Base-by-base conservation (phyloP, 768 basidiomycete genomes). In the Pisolithus sp. region DNA sequence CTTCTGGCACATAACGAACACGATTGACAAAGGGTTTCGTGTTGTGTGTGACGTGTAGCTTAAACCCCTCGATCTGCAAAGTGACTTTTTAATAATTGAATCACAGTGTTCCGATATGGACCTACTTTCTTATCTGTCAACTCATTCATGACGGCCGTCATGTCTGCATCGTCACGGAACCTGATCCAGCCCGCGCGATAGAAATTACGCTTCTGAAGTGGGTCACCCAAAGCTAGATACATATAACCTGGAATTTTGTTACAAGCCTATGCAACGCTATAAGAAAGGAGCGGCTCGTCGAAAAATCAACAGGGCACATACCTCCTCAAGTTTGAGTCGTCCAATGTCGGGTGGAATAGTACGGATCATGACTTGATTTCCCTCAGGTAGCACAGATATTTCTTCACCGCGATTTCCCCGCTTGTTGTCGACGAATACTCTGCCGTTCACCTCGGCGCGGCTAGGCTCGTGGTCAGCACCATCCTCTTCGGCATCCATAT, bases 121-220 rank as follows among this genome's bases (percentile, higher is more conserved):
- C 53, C 46, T 57, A 91, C 94, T 82, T 93, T 94, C 64, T 85
- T 86, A 59, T 92, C 89, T 48, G 87, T 79, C 43, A 97, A 60
- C 59, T 89, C 84, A 37, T 73, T 61, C 70, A 94, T 80, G 5
- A 89, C 84, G 15, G 70, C 61, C 2, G 74, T 61, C 81, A 97
- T 91, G 59, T 96, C 90, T 9, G 86, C 82, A 56, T 92, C 91
- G 30, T 91, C 89, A 39, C 71, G 73, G 65, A 94, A 96, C 56
- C 82, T 83, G 53, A 96, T 74, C 93, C 94, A 97, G 12, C 92
- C 95, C 2, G 93, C 90, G 30, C 95, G 89, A 64, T 95, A 93
- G 66, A 89, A 97, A 60, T 89, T 89, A 53, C 92, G 84, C 70
- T 94, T 94, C 67, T 92, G 89, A 39, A 91, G 70, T 9, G 95